phyloP scores from a whole-genome alignment of 441 rosid genomes.

The Jatropha podagrica region DNA sequence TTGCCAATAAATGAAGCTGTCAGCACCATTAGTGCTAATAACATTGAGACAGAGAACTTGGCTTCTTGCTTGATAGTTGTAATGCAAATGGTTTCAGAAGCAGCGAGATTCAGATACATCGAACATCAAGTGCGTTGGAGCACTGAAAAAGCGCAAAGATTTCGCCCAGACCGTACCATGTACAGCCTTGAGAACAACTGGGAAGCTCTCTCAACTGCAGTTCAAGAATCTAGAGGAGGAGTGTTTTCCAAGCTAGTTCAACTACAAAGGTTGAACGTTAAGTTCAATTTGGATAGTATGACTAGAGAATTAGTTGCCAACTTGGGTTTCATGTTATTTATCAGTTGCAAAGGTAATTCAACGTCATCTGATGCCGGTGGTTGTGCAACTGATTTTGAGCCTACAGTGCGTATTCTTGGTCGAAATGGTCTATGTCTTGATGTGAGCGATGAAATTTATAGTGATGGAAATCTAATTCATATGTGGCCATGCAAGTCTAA shows the following conservation, averaged over 20 bases:
- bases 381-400: background rate
- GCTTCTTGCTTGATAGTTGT: background rate
- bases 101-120: background rate
- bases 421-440: background rate
- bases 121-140: background rate
- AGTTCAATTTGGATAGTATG: background rate
- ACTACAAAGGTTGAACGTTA: background rate
- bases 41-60: background rate
- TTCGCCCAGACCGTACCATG: background rate
- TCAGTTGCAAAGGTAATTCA: background rate
- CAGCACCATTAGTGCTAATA: background rate
- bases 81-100: background rate
- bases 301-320: background rate
- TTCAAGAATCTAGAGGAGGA: slow-evolving; percentile 4
- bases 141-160: background rate
- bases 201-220: background rate
- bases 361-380: too few relatives aligned
- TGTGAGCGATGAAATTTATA: background rate
- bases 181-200: slow-evolving; percentile 2
- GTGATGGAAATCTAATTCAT: background rate
- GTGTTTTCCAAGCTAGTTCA: background rate
- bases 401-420: background rate
- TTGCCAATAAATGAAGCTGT: background rate
- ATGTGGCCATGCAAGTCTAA: background rate
- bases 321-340: background rate